Conservation (phyloP, 331 rosid genomes). For the Quercus phellos region DNA sequence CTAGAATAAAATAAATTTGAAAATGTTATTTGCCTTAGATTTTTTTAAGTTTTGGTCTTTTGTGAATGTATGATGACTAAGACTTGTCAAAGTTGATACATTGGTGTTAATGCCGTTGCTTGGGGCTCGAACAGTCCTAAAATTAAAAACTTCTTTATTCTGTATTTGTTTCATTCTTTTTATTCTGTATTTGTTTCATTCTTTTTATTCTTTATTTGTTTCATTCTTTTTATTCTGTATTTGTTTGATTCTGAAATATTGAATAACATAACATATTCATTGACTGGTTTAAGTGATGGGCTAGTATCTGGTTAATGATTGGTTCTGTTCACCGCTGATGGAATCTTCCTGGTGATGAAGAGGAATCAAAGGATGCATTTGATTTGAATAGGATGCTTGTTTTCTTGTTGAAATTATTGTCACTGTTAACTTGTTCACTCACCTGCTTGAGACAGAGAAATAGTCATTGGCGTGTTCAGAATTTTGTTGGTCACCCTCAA, state of each 20-base stretch:
- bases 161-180: too few species aligned
- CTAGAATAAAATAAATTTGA: background rate
- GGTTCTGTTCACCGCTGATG: background rate
- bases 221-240: background rate
- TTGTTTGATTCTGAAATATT: background rate
- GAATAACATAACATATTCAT: background rate
- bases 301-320: background rate
- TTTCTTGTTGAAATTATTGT: slow-evolving; percentile 4
- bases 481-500: slow-evolving; percentile 64
- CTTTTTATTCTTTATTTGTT: background rate
- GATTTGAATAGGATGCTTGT: slow-evolving; percentile 8
- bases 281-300: background rate
- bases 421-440: background rate
- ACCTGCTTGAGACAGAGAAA: slow-evolving; percentile 65
- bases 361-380: background rate
- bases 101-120: background rate
- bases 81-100: slow-evolving; percentile 9
- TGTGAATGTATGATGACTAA: background rate
- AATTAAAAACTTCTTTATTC: background rate
- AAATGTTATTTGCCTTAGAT: background rate
- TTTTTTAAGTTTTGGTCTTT: background rate
- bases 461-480: slow-evolving; percentile 94
- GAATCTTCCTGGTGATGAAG: slow-evolving; percentile 9
- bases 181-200: too few species aligned
- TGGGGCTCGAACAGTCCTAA: background rate